Evolutionary conservation across 805 yeast species (phyloP).

Genomic region (Saccharomyces mikatae): DNA sequence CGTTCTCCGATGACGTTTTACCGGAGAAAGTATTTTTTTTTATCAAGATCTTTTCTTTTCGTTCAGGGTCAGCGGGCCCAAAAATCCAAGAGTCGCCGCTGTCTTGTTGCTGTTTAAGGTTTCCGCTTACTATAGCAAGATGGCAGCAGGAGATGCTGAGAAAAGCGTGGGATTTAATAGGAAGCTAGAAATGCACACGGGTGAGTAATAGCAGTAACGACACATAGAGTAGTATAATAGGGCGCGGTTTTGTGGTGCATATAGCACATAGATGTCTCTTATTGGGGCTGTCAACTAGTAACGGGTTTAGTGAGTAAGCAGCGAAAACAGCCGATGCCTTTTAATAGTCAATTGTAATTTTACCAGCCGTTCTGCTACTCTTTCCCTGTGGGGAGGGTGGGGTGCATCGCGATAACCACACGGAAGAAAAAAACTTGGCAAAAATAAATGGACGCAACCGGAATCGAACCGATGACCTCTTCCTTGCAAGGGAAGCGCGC

Average conservation of each 20-base stretch:
- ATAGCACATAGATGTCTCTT: background rate
- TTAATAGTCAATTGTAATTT: too few relatives aligned
- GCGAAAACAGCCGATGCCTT: background rate
- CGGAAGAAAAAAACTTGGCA: background rate
- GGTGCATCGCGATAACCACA: background rate
- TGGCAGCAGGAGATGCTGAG: background rate
- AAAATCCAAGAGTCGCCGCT: background rate
- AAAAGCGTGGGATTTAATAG: background rate
- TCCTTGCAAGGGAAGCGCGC: conserved; percentile 76
- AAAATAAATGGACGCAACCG: conserved; percentile 55
- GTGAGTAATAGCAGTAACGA: background rate
- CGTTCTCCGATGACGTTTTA: background rate
- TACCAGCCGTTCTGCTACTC: background rate
- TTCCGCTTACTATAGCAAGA: background rate
- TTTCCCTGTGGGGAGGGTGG: background rate
- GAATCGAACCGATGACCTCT: conserved; percentile 74
- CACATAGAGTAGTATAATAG: background rate
- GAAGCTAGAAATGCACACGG: background rate
- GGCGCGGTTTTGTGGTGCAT: background rate
- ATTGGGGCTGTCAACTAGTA: too few relatives aligned
- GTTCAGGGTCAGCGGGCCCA: background rate
- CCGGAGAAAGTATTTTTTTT: background rate
- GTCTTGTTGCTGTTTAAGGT: background rate
- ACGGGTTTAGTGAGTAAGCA: background rate
- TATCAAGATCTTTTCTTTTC: background rate